Base-by-base conservation (phyloP, 176 grass and related monocot genomes). In the Bothriochloa decipiens region DNA sequence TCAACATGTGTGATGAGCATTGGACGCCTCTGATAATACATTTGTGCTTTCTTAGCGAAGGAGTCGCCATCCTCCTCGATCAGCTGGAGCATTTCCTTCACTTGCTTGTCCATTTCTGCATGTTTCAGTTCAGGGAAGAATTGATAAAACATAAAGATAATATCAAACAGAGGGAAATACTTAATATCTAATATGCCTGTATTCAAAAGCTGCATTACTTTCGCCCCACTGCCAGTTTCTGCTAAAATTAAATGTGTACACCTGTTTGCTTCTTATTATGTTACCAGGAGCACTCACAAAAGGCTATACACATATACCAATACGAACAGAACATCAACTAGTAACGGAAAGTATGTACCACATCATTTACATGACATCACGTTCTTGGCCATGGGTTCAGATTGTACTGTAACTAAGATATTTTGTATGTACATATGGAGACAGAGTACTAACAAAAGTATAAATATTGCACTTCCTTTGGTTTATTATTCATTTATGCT, bases 41-140 rank as follows among this genome's bases (percentile, higher is more conserved):
- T 94, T n/a, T 94, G 87, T 15, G 89, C 90, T 88, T 92, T 94
- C 85, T 90, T 92, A 10, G 90, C 90, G 22, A 92, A 94, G 1
- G 90, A 94, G 40, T 92, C 92, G 0, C 90, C 92, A 4, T 94
- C 90, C 39, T 92, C 89, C 81, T 92, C 89, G 1, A 92, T 92
- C 22, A 94, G 82, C 77, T 92, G 90, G 53, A 94, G 87, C 90
- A 90, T 94, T 70, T 94, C 90, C 47, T 94, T 92, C 70, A 94
- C 90, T 81, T 84, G 75, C 53, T 83, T 89, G 50, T 94, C 92
- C 90, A 94, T 94, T 63, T 92, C 92, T 94, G 70, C 55, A 82
- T 64, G n/a, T 80, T 87, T 32, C 72, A 78, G 49, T 88, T 87
- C 39, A 90, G 61, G 0, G 52, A 63, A 82, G 71, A 37, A 15